Percentiles rank a stretch among this genome's conserved stretches.
Conservation (phyloP, 768 basidiomycete species). For the Rhodotorula diobovata region DNA sequence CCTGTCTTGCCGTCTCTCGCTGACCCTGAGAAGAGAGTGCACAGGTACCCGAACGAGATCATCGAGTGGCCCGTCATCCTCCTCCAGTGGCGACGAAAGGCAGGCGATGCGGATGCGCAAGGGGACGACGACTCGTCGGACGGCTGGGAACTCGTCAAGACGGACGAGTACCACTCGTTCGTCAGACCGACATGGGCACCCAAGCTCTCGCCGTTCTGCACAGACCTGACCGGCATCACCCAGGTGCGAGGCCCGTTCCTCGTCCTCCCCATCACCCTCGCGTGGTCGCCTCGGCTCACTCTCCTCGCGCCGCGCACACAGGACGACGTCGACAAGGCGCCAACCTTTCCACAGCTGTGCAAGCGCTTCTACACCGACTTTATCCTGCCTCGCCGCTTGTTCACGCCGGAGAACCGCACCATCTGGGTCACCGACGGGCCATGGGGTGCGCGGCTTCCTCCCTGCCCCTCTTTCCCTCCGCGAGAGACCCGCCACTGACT, state of each 20-base stretch:
- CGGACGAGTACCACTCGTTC: slow-evolving; percentile 80
- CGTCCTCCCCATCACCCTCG: not conserved
- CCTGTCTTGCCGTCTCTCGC: not conserved
- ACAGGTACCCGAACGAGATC: slow-evolving; percentile 66
- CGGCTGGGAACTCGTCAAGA: slow-evolving; percentile 57
- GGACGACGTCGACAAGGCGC: slow-evolving; percentile 75
- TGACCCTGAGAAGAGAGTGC: slow-evolving; percentile 47
- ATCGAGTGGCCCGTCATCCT: slow-evolving; percentile 94
- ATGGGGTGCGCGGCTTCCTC: slow-evolving; percentile 40
- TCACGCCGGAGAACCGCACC: slow-evolving; percentile 36
- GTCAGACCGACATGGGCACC: slow-evolving; percentile 85
- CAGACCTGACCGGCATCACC: slow-evolving; percentile 78
- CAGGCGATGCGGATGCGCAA: not conserved
- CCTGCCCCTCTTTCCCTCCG: too few relatives aligned
- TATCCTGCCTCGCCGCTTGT: slow-evolving; percentile 29
- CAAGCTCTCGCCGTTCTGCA: slow-evolving; percentile 75
- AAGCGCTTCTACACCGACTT: slow-evolving; percentile 45
- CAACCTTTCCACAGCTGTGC: slow-evolving; percentile 66
- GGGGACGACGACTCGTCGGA: slow-evolving; percentile 57
- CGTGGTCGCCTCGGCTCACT: not conserved
- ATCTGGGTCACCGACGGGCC: slow-evolving; percentile 44
- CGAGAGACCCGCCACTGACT: too few relatives aligned
- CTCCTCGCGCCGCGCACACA: slow-evolving; percentile 45
- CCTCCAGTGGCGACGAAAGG: slow-evolving; percentile 59
- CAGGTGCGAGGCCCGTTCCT: slow-evolving; percentile 75